Conservation (phyloP, 371 early-diverging fungal genomes). For the Syncephalastrum contaminatum region DNA sequence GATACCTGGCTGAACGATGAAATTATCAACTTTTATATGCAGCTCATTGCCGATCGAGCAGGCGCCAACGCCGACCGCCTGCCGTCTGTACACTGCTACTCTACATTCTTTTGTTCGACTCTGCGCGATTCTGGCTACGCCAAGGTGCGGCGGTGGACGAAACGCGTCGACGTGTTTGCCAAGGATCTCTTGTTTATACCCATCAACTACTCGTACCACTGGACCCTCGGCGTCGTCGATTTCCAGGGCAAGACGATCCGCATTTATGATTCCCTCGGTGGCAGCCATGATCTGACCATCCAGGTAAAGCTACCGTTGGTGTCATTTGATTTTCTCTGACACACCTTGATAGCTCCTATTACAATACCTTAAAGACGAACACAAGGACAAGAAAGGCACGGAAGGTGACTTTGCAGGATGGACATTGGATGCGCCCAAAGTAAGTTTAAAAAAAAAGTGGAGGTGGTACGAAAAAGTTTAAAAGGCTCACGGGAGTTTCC, state of each 20-base stretch:
- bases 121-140: conserved; percentile 70
- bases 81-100: conserved; percentile 80
- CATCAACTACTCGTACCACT: conserved; percentile 87
- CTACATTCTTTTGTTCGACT: conserved; percentile 85
- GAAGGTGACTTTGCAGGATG: conserved; percentile 68
- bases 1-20: conserved; percentile 93
- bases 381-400: conserved; percentile 67
- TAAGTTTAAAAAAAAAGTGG: conserved; percentile 4
- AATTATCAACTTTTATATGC: conserved; percentile 89
- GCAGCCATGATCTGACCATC: conserved; percentile 54
- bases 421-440: conserved; percentile 65
- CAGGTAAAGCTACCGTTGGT: conserved; percentile 21
- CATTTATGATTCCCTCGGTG: conserved; percentile 88
- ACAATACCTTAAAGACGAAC: conserved; percentile 71
- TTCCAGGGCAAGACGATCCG: conserved; percentile 65
- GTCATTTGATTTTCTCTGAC: neutral
- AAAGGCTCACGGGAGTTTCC: neutral
- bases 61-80: conserved; percentile 21
- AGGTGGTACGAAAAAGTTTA: neutral
- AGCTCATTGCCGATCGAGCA: conserved; percentile 70
- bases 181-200: conserved; percentile 85
- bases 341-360: conserved; percentile 43
- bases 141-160: conserved; percentile 84
- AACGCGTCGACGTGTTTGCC: conserved; percentile 76
- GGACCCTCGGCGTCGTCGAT: conserved; percentile 84